Conservation (phyloP, 257 asterid genomes). For the Solanum sejunctum region DNA sequence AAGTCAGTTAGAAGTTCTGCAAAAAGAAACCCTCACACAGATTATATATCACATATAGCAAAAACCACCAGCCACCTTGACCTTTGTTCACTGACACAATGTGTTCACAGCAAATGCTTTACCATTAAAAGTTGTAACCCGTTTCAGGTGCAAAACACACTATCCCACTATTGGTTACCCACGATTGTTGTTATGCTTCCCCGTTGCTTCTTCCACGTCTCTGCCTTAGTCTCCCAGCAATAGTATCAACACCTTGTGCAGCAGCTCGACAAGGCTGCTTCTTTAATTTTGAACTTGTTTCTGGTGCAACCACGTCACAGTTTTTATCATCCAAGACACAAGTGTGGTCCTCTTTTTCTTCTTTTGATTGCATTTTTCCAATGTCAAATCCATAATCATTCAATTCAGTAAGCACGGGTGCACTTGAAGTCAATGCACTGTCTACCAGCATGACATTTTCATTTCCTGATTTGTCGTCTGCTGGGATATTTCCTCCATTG, state of each 20-base stretch:
- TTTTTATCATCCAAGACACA: not conserved
- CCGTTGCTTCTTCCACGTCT: slow-evolving; percentile 14
- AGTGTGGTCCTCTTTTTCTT: slow-evolving; percentile 6
- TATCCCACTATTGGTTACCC: not conserved
- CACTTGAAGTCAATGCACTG: not conserved
- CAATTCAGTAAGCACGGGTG: not conserved
- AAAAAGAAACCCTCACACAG: not conserved
- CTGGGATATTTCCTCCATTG: not conserved
- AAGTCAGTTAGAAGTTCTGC: not conserved
- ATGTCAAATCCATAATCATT: not conserved
- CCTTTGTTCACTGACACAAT: not conserved
- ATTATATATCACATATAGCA: not conserved
- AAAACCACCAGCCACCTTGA: not conserved
- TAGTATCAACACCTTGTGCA: slow-evolving; percentile 31
- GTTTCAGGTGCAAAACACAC: not conserved
- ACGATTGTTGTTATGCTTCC: not conserved
- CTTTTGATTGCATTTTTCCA: not conserved
- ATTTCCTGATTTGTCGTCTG: slow-evolving; percentile 2
- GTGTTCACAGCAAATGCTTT: not conserved
- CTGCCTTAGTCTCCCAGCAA: slow-evolving; percentile 55
- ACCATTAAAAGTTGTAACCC: not conserved
- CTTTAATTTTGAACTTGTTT: slow-evolving; percentile 16
- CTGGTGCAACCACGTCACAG: slow-evolving; percentile 5
- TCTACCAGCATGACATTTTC: not conserved
- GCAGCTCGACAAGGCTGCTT: slow-evolving; percentile 18